Conservation (phyloP, 805 yeast genomes). For the Ogataea dorogensis region DNA sequence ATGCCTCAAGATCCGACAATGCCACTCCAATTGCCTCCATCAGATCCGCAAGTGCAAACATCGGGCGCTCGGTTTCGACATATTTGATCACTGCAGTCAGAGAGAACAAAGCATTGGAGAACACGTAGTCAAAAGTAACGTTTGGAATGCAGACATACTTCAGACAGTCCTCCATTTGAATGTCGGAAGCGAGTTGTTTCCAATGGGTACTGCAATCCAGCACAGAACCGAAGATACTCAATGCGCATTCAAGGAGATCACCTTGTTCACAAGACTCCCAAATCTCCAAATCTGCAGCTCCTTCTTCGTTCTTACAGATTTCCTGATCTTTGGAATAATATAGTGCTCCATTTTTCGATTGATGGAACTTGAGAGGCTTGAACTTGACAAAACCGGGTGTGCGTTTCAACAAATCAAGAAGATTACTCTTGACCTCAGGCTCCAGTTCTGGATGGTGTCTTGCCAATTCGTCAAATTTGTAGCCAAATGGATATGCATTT, state of each 20-base stretch:
- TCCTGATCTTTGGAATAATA: slow-evolving; percentile 42
- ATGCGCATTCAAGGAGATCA: slow-evolving; percentile 48
- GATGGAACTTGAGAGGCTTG: slow-evolving; percentile 44
- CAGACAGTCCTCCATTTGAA: slow-evolving; percentile 46
- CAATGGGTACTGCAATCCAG: slow-evolving; percentile 52
- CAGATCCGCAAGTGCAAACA: slow-evolving; percentile 40
- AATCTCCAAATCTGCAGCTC: slow-evolving; percentile 37
- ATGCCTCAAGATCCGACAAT: slow-evolving; percentile 22
- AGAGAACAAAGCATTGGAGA: slow-evolving; percentile 53
- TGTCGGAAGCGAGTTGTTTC: slow-evolving; percentile 37
- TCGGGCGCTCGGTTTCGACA: slow-evolving; percentile 54
- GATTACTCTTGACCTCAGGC: slow-evolving; percentile 51
- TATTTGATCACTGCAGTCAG: slow-evolving; percentile 53
- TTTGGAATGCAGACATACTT: slow-evolving; percentile 47
- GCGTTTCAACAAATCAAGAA: slow-evolving; percentile 43
- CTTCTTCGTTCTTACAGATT: slow-evolving; percentile 42
- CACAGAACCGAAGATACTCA: slow-evolving; percentile 50
- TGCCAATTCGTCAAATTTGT: slow-evolving; percentile 72
- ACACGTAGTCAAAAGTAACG: slow-evolving; percentile 60
- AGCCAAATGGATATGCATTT: slow-evolving; percentile 56
- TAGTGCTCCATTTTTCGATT: slow-evolving; percentile 38
- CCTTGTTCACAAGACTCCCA: slow-evolving; percentile 56
- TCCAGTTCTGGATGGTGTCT: slow-evolving; percentile 80
- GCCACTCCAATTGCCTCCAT: slow-evolving; percentile 15
- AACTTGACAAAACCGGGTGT: slow-evolving; percentile 42